These are phyloP conservation scores for Blastocystis sp. DNA, from an alignment of 352 stramenopile genomes.

Conservation along the genomic window DNA sequence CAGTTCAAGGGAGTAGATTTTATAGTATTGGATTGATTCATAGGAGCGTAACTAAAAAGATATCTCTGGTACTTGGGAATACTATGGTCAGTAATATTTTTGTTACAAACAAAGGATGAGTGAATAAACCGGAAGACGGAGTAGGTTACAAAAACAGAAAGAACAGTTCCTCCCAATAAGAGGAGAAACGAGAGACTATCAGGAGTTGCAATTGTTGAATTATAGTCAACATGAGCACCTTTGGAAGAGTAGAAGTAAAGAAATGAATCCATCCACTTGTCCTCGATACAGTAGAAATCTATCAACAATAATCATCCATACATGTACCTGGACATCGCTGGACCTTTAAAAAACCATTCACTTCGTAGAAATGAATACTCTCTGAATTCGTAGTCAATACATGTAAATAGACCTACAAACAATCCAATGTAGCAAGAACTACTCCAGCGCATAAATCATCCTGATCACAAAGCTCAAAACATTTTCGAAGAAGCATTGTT, in stretches of 20 bases:
- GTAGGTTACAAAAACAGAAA: conserved; percentile 1
- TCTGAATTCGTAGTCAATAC: background rate
- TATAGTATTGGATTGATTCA: background rate
- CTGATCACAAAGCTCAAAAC: background rate
- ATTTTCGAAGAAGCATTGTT: background rate
- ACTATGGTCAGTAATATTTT: conserved; percentile 31
- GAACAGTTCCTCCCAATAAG: background rate
- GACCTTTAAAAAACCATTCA: conserved; percentile 18
- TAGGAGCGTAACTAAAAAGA: conserved; percentile 58
- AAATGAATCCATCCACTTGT: background rate
- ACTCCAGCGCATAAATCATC: conserved; percentile 15
- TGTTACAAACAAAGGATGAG: background rate
- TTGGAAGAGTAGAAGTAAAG: conserved; percentile 37
- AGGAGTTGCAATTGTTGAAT: background rate
- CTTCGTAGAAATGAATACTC: conserved; percentile 20
- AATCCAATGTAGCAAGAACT: background rate
- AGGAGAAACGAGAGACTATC: background rate
- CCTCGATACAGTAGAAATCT: conserved; percentile 47
- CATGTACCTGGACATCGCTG: background rate
- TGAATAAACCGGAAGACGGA: background rate
- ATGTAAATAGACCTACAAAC: conserved; percentile 17
- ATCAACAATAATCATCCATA: background rate
- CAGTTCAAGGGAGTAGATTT: conserved; percentile 57
- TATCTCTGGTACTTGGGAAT: conserved; percentile 43
- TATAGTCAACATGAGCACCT: background rate